Conservation (phyloP, 2,329 filamentous ascomycete genomes). For the Colletotrichum lentis region DNA sequence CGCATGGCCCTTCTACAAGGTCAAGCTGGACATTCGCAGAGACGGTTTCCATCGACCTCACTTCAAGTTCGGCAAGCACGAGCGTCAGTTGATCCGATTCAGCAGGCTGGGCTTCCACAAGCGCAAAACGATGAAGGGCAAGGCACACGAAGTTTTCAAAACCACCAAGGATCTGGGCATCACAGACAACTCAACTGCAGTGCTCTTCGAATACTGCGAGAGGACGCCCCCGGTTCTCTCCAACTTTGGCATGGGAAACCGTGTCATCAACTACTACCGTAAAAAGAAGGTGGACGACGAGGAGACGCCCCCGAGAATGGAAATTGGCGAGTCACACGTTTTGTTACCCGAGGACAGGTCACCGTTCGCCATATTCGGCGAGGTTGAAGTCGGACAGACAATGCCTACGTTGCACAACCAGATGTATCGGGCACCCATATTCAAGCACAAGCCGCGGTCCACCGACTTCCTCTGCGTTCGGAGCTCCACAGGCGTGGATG, state of each 20-base stretch:
- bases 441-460: slow-evolving; percentile 79
- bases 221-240: slow-evolving; percentile 91
- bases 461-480: slow-evolving; percentile 90
- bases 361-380: slow-evolving; percentile 93
- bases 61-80: slow-evolving; percentile 74
- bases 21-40: slow-evolving; percentile 77
- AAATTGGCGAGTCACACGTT: slow-evolving; percentile 88
- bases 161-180: slow-evolving; percentile 84
- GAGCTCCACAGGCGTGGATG: slow-evolving; percentile 79
- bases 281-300: slow-evolving; percentile 79
- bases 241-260: slow-evolving; percentile 97
- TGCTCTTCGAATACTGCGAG: slow-evolving; percentile 95
- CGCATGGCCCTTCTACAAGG: slow-evolving; percentile 95
- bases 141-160: slow-evolving; percentile 80
- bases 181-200: slow-evolving; percentile 85
- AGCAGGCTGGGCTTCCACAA: slow-evolving; percentile 76
- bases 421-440: slow-evolving; percentile 94
- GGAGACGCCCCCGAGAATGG: slow-evolving; percentile 76
- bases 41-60: slow-evolving; percentile 85
- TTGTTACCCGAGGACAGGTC: slow-evolving; percentile 94
- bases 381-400: slow-evolving; percentile 88
- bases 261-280: slow-evolving; percentile 96
- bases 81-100: slow-evolving; percentile 75
- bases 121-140: slow-evolving; percentile 82
- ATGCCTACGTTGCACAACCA: slow-evolving; percentile 92